Percentiles rank a stretch among this genome's conserved stretches.
These are phyloP conservation scores for Penicillium oxalicum DNA, from an alignment of 2,329 filamentous ascomycete genomes.

Conservation along the genomic window DNA sequence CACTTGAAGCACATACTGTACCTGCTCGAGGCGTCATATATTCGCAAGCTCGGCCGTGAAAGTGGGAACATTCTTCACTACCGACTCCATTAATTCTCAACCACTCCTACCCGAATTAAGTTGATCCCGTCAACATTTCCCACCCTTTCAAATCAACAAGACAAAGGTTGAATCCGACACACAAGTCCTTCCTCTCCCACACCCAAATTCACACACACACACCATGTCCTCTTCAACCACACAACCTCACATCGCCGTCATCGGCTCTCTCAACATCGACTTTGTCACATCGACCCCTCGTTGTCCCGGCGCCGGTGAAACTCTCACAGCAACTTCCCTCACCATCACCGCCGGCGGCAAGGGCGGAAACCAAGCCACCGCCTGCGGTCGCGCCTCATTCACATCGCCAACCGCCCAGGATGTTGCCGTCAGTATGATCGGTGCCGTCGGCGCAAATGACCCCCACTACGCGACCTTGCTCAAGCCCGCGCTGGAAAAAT, in stretches of 20 bases:
- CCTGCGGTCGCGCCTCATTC: slow-evolving; percentile 18
- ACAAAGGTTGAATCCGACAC: too few relatives aligned
- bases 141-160: too few relatives aligned
- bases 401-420: slow-evolving; percentile 32
- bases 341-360: slow-evolving; percentile 49
- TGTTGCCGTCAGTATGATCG: slow-evolving; percentile 58
- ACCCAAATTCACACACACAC: background rate
- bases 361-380: slow-evolving; percentile 20
- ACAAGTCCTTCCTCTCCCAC: background rate
- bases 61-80: too few relatives aligned
- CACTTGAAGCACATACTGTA: too few relatives aligned
- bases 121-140: too few relatives aligned
- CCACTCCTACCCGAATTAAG: too few relatives aligned
- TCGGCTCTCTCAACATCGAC: slow-evolving; percentile 87
- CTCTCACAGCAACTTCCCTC: slow-evolving; percentile 68
- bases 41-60: too few relatives aligned
- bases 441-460: slow-evolving; percentile 53
- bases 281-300: slow-evolving; percentile 76
- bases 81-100: too few relatives aligned
- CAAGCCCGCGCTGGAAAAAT: slow-evolving; percentile 46
- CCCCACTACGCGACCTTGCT: slow-evolving; percentile 58
- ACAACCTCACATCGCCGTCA: slow-evolving; percentile 56
- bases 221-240: background rate
- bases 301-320: slow-evolving; percentile 73
- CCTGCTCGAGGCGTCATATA: too few relatives aligned